Conservation (phyloP, 2,329 filamentous ascomycete genomes). For the Epichloe brachyelytri region DNA sequence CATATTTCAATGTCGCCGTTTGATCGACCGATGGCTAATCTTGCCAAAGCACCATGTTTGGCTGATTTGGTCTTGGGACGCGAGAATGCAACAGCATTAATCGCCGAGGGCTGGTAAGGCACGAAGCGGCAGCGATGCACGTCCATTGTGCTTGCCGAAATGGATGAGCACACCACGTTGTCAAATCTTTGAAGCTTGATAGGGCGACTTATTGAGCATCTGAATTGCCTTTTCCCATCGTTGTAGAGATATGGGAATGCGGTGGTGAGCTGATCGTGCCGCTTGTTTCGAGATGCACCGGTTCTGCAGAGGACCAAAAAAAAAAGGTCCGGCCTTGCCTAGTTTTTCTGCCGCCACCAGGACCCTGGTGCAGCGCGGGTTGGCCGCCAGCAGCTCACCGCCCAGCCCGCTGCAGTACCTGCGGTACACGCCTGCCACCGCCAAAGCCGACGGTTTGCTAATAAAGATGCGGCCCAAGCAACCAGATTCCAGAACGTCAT, state of each 20-base stretch:
- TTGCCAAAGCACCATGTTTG: constrained; percentile 42
- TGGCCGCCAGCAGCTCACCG: not conserved
- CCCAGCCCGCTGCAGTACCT: not conserved
- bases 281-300: not conserved
- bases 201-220: not conserved
- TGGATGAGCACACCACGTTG: not conserved
- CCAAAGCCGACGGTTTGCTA: not conserved
- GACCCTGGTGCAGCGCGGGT: constrained; percentile 1
- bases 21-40: constrained; percentile 78
- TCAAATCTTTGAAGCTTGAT: not conserved
- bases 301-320: constrained; percentile 3
- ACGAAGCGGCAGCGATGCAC: constrained; percentile 96
- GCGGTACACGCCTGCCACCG: not conserved
- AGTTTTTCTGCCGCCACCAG: constrained; percentile 12
- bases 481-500: not conserved
- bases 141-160: constrained; percentile 50
- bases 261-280: not conserved
- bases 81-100: constrained; percentile 91
- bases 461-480: not conserved
- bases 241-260: not conserved
- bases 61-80: constrained; percentile 45
- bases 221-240: not conserved
- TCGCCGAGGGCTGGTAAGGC: constrained; percentile 77
- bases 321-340: constrained; percentile 18
- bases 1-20: constrained; percentile 98